A percentile compares a stretch with the other conserved stretches of the same genome.
Conservation (phyloP, 2,329 filamentous ascomycete species). For the Beauveria australis region DNA sequence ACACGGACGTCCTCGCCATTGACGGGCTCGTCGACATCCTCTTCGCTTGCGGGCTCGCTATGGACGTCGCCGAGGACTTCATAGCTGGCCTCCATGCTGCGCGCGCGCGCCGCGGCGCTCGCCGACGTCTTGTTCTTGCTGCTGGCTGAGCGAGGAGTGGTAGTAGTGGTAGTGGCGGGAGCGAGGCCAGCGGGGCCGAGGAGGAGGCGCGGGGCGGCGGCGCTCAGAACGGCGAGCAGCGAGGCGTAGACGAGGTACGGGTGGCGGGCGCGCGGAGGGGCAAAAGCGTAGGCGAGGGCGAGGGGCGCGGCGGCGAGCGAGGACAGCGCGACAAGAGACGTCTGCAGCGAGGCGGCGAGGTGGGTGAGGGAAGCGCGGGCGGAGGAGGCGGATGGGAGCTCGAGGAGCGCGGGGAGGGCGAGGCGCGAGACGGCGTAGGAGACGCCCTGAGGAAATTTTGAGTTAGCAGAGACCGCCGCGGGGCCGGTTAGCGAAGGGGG, state of each 20-base stretch:
- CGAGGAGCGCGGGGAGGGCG: conserved; percentile 71
- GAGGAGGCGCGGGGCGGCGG: conserved; percentile 40
- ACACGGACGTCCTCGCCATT: conserved; percentile 56
- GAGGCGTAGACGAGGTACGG: conserved; percentile 87
- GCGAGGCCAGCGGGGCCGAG: conserved; percentile 25
- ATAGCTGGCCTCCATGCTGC: conserved; percentile 61
- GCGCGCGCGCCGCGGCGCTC: conserved; percentile 19
- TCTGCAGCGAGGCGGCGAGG: conserved; percentile 54
- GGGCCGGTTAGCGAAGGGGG: too few species aligned
- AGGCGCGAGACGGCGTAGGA: conserved; percentile 77
- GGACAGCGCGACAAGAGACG: conserved; percentile 59
- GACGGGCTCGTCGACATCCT: conserved; percentile 39
- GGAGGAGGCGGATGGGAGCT: conserved; percentile 65
- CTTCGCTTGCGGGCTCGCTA: conserved; percentile 40
- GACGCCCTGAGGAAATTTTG: conserved; percentile 54
- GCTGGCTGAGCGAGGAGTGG: conserved; percentile 15
- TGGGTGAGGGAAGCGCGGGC: conserved; percentile 64
- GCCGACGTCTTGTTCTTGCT: too few species aligned
- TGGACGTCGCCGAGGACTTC: conserved; percentile 54
- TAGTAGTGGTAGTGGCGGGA: conserved; percentile 15
- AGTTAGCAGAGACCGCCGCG: neutral
- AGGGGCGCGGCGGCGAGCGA: conserved; percentile 63
- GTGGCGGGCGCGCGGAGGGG: conserved; percentile 66
- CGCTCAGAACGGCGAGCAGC: conserved; percentile 56
- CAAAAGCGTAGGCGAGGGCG: conserved; percentile 68